A percentile compares a stretch with the other conserved stretches of the same genome.
These are phyloP conservation scores for Didymella arachidicola DNA, from an alignment of 2,329 filamentous ascomycete species.

Conservation along the genomic window DNA sequence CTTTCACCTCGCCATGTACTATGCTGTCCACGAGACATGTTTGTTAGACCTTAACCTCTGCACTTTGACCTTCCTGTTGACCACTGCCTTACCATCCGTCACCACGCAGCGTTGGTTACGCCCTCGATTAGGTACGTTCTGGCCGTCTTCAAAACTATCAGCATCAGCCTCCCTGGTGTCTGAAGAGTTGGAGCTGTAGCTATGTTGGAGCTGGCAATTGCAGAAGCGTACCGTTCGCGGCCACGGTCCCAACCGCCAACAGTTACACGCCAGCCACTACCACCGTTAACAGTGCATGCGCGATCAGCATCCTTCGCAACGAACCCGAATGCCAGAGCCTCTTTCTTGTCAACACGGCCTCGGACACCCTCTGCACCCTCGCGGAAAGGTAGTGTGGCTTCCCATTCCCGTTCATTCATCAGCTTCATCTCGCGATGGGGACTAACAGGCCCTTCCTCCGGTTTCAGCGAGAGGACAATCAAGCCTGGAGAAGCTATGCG, in stretches of 20 bases:
- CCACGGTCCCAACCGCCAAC: not conserved
- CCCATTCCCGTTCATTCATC: not conserved
- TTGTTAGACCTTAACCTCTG: not conserved
- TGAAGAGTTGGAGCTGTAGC: not conserved
- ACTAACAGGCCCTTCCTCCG: not conserved
- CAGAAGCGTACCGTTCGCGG: conserved; percentile 15
- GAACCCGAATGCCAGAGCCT: not conserved
- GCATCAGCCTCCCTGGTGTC: conserved; percentile 1
- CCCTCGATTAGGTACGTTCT: no score
- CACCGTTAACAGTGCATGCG: not conserved
- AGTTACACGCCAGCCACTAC: not conserved
- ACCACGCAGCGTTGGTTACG: not conserved
- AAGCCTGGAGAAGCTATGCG: not conserved
- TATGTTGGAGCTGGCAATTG: conserved; percentile 18
- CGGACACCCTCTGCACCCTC: not conserved
- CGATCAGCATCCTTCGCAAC: conserved; percentile 4
- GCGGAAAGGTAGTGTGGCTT: not conserved
- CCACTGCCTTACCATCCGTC: not conserved
- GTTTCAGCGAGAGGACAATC: not conserved
- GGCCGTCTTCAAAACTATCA: no score
- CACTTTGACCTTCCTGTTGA: not conserved
- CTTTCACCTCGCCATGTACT: not conserved
- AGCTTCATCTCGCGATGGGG: not conserved
- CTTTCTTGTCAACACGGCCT: not conserved
- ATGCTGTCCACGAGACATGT: not conserved